phyloP scores from a whole-genome alignment of 1,139 yeast genomes.

The Candida smagusa region DNA sequence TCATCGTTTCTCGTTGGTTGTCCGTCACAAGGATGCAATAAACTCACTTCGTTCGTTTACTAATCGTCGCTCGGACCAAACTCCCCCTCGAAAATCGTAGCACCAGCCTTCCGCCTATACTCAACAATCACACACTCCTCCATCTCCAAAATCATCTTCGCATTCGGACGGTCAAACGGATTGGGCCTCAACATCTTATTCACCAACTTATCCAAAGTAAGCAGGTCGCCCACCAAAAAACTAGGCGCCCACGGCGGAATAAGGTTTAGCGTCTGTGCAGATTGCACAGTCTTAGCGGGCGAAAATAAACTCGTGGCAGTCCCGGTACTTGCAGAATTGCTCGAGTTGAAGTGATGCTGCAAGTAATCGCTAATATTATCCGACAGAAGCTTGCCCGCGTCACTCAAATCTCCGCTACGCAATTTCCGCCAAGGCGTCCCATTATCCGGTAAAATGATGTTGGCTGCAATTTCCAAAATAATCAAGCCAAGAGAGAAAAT shows the following conservation, averaged over 20 bases:
- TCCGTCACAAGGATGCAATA: too few relatives aligned
- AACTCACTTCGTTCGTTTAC: too few relatives aligned
- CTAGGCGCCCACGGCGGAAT: constrained; percentile 83
- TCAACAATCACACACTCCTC: constrained; percentile 81
- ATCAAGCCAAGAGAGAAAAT: constrained; percentile 89
- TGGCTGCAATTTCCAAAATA: constrained; percentile 93
- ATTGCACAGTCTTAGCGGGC: constrained; percentile 3
- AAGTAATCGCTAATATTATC: constrained; percentile 47
- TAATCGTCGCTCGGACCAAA: constrained; percentile 70
- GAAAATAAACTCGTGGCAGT: constrained; percentile 3
- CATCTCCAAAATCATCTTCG: constrained; percentile 61
- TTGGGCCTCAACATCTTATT: constrained; percentile 87
- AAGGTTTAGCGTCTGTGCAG: constrained; percentile 11
- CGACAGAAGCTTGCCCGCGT: constrained; percentile 82
- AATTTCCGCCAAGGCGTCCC: constrained; percentile 97
- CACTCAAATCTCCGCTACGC: constrained; percentile 92
- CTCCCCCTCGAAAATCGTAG: constrained; percentile 94
- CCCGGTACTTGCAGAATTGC: constrained; percentile 20
- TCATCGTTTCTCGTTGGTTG: too few relatives aligned
- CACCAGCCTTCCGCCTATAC: constrained; percentile 84
- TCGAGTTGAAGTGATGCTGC: constrained; percentile 36
- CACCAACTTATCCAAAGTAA: constrained; percentile 75
- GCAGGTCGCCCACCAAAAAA: constrained; percentile 65
- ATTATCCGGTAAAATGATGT: constrained; percentile 90
- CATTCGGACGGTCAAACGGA: constrained; percentile 81